Evolutionary conservation across 257 asterid species (phyloP), one percentile per base, ranked within the genome.

Genomic region (Euphrasia confusa): DNA sequence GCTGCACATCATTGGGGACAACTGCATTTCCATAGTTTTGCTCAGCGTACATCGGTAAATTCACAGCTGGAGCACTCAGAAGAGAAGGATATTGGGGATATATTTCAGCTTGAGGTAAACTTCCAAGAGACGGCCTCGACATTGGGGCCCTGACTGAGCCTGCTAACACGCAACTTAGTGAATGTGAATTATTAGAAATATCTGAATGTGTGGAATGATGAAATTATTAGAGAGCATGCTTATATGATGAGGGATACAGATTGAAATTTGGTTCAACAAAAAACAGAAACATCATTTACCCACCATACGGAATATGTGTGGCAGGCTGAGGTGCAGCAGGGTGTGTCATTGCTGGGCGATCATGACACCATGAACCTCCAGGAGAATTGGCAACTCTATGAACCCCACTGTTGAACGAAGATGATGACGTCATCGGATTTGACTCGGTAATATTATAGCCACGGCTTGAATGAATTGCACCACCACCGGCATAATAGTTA

Each of bases 281-380:
- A 4, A 54, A 18, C 3, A 17, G 39, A 24, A n/a, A 18, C 4
- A 10, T 52, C 50, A 30, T 32, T 56, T 45, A 52, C 67, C 18
- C 53, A 64, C 75, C 75, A 42, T 30, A 32, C 6, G 68, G 58
- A 10, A 48, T 30, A n/a, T 55, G 60, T 57, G 67, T 4, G 58
- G 63, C 66, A 17, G 55, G 18, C 52, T 65, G 67, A 58, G 42
- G 53, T 14, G 58, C 35, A 65, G 62, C 35, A 65, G 62, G 18
- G 50, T 14, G 67, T 56, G 52, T 18, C 37, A 62, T 15, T 50
- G 48, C 6, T 0, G 67, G 52, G 47, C 35, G 49, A 65, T 35
- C 40, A 35, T 44, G 26, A n/a, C 17, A 61, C 2, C 14, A 11
- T 53, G 63, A 2, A 6, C 52, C 44, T 24, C 61, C 64, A 65